These are phyloP conservation scores for Lithospermum erythrorhizon DNA, from an alignment of 257 asterid species.

Conservation along the genomic window DNA sequence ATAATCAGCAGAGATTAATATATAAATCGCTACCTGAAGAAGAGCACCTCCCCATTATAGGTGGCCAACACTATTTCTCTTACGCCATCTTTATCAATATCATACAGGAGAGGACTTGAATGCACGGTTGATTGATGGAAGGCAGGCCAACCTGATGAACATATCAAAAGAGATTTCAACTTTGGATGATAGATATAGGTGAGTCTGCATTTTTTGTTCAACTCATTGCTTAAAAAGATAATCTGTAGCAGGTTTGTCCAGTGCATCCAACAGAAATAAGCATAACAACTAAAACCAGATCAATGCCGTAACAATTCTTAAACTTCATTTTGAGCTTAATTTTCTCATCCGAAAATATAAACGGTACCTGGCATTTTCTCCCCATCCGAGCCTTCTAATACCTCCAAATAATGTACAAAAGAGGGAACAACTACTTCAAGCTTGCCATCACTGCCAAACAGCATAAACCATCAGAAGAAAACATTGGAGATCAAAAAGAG, in stretches of 20 bases:
- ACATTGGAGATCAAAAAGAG: background rate
- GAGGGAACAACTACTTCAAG: conserved; percentile 62
- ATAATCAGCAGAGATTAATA: background rate
- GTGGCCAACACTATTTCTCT: conserved; percentile 94
- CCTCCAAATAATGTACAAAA: conserved; percentile 70
- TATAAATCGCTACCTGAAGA: conserved; percentile 60
- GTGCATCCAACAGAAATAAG: no score
- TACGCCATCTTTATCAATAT: conserved; percentile 96
- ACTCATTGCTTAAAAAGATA: background rate
- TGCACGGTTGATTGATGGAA: conserved; percentile 97
- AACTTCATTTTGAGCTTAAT: background rate
- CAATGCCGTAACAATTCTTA: background rate
- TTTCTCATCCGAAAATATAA: background rate
- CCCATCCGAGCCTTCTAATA: conserved; percentile 68
- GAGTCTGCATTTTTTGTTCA: background rate
- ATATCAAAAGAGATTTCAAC: background rate
- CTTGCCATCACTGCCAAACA: conserved; percentile 51
- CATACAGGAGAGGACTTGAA: conserved; percentile 88
- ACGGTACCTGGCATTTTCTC: conserved; percentile 62
- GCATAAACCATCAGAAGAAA: background rate
- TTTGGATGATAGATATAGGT: conserved; percentile 3
- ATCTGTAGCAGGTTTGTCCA: background rate
- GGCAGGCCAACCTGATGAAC: conserved; percentile 90
- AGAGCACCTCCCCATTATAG: conserved; percentile 91
- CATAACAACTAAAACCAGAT: background rate